phyloP scores from a whole-genome alignment of 257 asterid species.

The Penstemon davidsonii region DNA sequence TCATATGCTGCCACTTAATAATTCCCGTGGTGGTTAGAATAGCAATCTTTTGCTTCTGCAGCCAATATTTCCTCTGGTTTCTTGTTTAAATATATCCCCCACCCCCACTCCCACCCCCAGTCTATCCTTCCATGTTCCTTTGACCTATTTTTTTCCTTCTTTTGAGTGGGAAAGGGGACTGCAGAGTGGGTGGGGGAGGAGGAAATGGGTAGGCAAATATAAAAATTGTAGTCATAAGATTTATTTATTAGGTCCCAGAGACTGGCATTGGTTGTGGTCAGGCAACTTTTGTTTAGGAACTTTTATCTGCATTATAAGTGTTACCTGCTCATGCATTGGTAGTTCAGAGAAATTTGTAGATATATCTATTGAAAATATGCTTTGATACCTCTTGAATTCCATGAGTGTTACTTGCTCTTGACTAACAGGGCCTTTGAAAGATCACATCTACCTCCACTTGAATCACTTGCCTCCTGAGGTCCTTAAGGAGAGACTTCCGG shows the following conservation, averaged over 20 bases:
- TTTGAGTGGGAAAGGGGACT: not conserved
- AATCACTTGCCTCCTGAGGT: slow-evolving; percentile 99
- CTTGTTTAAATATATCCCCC: too few species aligned
- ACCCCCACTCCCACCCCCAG: too few species aligned
- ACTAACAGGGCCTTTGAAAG: slow-evolving; percentile 77
- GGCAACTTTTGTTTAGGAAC: not conserved
- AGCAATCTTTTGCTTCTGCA: too few species aligned
- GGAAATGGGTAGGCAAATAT: not conserved
- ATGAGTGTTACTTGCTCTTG: not conserved
- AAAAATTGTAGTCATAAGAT: too few species aligned
- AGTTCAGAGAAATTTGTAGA: not conserved
- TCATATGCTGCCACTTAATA: too few species aligned
- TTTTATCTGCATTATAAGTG: not conserved
- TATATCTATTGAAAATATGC: not conserved
- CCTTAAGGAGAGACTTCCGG: slow-evolving; percentile 97
- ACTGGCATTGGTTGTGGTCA: not conserved
- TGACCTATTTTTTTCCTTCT: not conserved
- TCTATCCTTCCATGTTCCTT: not conserved
- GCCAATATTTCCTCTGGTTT: too few species aligned
- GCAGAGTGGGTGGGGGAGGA: slow-evolving; percentile 5
- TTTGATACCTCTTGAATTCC: not conserved
- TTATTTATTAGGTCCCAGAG: not conserved
- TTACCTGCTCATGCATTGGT: not conserved
- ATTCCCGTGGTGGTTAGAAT: not conserved
- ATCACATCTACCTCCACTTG: slow-evolving; percentile 94